Evolutionary conservation across 768 basidiomycete species (phyloP), one percentile per base, ranked within the genome.

Genomic region (Hypholoma sublateritium): DNA sequence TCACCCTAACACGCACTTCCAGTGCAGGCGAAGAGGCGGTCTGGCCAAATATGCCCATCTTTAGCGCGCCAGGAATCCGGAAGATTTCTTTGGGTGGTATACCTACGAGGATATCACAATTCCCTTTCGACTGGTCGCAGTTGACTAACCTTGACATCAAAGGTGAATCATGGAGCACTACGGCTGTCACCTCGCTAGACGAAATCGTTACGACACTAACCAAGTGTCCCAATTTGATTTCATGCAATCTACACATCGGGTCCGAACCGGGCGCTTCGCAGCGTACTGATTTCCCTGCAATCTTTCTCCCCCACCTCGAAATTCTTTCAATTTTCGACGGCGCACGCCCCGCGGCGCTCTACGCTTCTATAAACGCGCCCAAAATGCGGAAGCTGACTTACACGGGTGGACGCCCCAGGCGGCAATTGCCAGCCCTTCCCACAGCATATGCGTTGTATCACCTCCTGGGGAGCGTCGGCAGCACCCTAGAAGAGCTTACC

Each of bases 101-200:
- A 9, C 16, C 17, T 7, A 14, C 43, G 17, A 11, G n/a, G 7
- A 14, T 53, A 11, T 45, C 32, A 17, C 32, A 22, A 44, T 44
- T 53, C 17, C 53, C 53, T 21, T 53, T 53, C 12, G 12, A 12
- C 8, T 53, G 53, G 53, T 19, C 25, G 14, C 53, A 53, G 16
- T 35, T 53, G 17, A 53, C 53, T 0, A 14, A 53, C 21, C 43
- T 53, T 42, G 19, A 44, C 13, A 44, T 53, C 43, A 16, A 36
- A 35, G 28, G 32, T 2, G 43, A 53, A 4, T 4, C n/a, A 16
- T 53, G 53, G 53, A 53, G 43, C 17, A 53, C 53, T 1, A 1
- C 28, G 9, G 53, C 42, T 0, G 53, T 44, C 13, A 36, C 43
- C 3, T 5, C 53, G 3, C 13, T 53, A 2, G 43, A 24, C 42